phyloP scores from a whole-genome alignment of 2,329 filamentous ascomycete genomes.

The Cercospora berteroae region DNA sequence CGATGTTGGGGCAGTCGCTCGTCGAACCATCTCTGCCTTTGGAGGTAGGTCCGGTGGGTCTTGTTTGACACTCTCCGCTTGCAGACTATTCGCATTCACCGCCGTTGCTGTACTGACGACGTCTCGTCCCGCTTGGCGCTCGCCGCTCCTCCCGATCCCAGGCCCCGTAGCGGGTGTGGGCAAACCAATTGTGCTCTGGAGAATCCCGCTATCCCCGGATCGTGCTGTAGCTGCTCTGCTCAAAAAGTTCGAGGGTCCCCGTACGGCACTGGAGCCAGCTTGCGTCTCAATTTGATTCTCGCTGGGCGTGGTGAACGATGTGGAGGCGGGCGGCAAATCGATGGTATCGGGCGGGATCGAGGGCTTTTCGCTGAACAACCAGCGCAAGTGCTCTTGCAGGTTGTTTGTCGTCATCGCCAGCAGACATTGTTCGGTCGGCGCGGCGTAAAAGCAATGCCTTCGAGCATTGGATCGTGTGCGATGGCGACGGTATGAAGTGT shows the following conservation, averaged over 20 bases:
- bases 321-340: constrained; percentile 25
- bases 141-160: background rate
- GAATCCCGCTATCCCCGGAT: background rate
- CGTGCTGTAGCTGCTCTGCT: background rate
- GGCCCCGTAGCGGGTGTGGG: background rate
- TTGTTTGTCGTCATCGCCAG: constrained; percentile 50
- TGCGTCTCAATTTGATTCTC: constrained; percentile 12
- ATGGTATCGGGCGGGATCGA: constrained; percentile 39
- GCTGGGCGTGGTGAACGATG: constrained; percentile 16
- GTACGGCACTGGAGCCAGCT: background rate
- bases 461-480: constrained; percentile 2
- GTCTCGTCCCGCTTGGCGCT: background rate
- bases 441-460: background rate
- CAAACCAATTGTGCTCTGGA: background rate
- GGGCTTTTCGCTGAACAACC: constrained; percentile 48
- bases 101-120: background rate
- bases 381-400: constrained; percentile 48
- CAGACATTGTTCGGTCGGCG: constrained; percentile 25
- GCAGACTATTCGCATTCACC: background rate
- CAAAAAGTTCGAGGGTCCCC: background rate
- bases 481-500: background rate
- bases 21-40: constrained; percentile 43
- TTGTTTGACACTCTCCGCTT: background rate
- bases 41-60: background rate
- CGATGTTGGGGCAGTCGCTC: constrained; percentile 46